A percentile compares a stretch with the other conserved stretches of the same genome.
Evolutionary conservation across 2,329 filamentous ascomycete genomes (phyloP).

Genomic region (Epichloe festucae): DNA sequence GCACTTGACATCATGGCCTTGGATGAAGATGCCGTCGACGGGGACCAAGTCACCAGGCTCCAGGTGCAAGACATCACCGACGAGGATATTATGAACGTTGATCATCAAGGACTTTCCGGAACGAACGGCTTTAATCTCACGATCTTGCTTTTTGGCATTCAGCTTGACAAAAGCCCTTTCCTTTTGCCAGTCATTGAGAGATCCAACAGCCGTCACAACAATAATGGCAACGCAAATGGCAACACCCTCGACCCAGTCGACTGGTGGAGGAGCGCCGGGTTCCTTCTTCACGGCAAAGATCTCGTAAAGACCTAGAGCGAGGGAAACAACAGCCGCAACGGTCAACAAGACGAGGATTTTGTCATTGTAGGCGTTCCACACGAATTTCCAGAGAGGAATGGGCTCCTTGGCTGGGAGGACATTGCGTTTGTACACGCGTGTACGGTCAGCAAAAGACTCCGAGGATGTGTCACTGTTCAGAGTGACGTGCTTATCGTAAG

Average conservation of each 20-base stretch:
- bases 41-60: constrained; percentile 59
- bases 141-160: constrained; percentile 49
- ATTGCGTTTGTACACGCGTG: constrained; percentile 31
- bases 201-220: constrained; percentile 7
- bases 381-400: constrained; percentile 45
- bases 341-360: constrained; percentile 60
- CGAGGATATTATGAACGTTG: constrained; percentile 52
- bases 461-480: constrained; percentile 11
- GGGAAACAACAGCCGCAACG: constrained; percentile 52
- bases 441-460: constrained; percentile 16
- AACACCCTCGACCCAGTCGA: constrained; percentile 57
- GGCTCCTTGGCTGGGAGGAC: constrained; percentile 49
- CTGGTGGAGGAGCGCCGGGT: constrained; percentile 39
- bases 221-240: constrained; percentile 53
- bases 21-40: constrained; percentile 57
- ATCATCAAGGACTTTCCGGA: constrained; percentile 52
- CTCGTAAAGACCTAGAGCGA: constrained; percentile 59
- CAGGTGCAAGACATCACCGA: constrained; percentile 57
- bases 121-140: constrained; percentile 52
- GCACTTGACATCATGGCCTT: constrained; percentile 40
- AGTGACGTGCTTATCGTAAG: constrained; percentile 7
- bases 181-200: constrained; percentile 56
- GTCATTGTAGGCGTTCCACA: constrained; percentile 63
- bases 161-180: constrained; percentile 52
- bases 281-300: constrained; percentile 40